Base-by-base conservation (phyloP, 768 basidiomycete genomes). In the Russula compacta region DNA sequence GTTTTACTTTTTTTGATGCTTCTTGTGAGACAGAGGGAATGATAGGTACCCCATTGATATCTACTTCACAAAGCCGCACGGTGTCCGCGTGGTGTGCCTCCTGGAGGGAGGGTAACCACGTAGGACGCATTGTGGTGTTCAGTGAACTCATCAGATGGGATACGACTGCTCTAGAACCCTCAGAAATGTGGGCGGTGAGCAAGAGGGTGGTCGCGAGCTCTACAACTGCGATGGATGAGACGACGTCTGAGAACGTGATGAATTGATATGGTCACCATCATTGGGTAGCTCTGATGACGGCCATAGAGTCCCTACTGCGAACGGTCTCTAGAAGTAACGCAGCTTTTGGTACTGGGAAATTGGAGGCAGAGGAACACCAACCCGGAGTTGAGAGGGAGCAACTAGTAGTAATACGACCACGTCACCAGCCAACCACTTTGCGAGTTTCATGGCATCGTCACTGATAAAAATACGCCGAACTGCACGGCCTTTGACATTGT, bases 231-330 rank as follows among this genome's bases (percentile, higher is more conserved):
- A 38, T 21, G 24, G 24, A 58, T 48, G 53, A 54, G 47, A 59
- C 29, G 36, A 21, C 2, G 38, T 33, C 32, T 11, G 44, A 56
- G 53, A 38, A 40, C 57, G 44, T 19, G 10, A 42, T 36, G 21
- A 19, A 38, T 10, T 52, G 42, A 57, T 57, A 35, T 61, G 77
- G 83, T 68, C 71, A 87, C 89, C 75, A 62, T 83, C 80, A 54
- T 77, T 77, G 32, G 82, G 69, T 57, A 85, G 56, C 8, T 87
- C 85, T 48, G 78, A 67, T 42, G 85, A 86, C n/a, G 89, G 88
- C 89, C 89, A 92, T 66, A 81, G 79, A 49, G 84, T 73, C 6
- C 89, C 90, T 56, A 90, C 75, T 12, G 84, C 81, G 70, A 85
- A 84, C 47, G 77, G 72, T 85, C 87, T 60, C 44, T 51, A 38